Base-by-base conservation (phyloP, 192 early-diverging fungal genomes). In the Coemansia sp. region DNA sequence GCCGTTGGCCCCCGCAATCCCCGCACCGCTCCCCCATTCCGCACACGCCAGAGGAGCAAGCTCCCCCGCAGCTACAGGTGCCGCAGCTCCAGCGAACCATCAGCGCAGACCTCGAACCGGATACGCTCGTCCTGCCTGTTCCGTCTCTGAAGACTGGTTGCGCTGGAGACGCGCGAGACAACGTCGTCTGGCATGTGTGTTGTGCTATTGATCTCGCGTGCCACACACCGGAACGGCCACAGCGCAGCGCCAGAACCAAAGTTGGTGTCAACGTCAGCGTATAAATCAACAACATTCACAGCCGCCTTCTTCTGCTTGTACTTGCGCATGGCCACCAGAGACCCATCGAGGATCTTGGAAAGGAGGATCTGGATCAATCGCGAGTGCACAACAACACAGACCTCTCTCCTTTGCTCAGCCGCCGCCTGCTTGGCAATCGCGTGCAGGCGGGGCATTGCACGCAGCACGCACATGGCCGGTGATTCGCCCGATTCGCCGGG, bases 361-460 rank as follows among this genome's bases (percentile, higher is more conserved):
- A 78, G 65, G 36, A 78, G 56, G 56, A 82, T 76, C 67, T 69
- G 71, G 49, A 76, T 73, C 72, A 80, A 63, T 49, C 77, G 71
- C 56, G 68, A 73, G 58, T 74, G 72, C 19, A 69, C 72, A 8
- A 74, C 72, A 16, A 73, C 65, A 54, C 68, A 71, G 65, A 68
- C 73, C 15, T 58, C 32, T 26, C 56, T 18, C 49, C 43, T 60
- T 5, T 57, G 63, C 39, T 69, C 48, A 4, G 63, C 64, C 48
- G 51, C 62, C 11, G 74, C 79, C 49, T 54, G n/a, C 39, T 62
- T 32, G n/a, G 65, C 76, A 42, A 78, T 61, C 0, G 43, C 32
- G 40, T 32, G 52, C 41, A 78, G 54, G 15, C 71, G 54, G 15
- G 67, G 55, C 55, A 70, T 66, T 13, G 71, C 67, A 15, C 76